Base-by-base conservation (phyloP, 495 filamentous ascomycete species). In the Penicillium tannophilum region DNA sequence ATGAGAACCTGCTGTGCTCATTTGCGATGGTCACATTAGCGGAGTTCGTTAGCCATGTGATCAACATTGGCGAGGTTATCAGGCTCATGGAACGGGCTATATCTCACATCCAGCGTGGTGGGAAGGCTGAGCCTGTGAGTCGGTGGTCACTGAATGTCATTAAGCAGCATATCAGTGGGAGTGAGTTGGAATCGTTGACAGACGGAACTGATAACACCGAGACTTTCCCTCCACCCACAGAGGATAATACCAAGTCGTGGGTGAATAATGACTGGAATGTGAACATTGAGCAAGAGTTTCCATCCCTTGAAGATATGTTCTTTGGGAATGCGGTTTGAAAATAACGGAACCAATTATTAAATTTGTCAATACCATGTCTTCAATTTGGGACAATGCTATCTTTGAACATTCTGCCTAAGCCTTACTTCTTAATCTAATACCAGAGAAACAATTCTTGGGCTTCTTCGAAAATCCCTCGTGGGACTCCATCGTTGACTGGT, bases 391-490 rank as follows among this genome's bases (percentile, higher is more conserved):
- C 26, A 30, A 17, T 14, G 39, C 10, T 26, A 17, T 43, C 26
- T 14, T 5, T 43, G 10, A 36, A 36, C 12, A 36, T 10, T 4
- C 12, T 44, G 14, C 23, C 23, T n/a, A 36, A 52, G 4, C 28
- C 14, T 7, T 14, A 11, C 44, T 11, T 35, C 82, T 74, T 72
- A 71, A 75, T 68, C 73, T 77, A 59, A 93, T 76, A 20, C 84
- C 90, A 45, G 92, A 84, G 60, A 80, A 71, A 65, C 89, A 77
- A 43, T 81, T 84, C 53, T 91, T 63, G 24, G 90, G 90, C 79
- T 93, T 93, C 73, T 89, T 80, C 73, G 92, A 79, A 67, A 93
- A 93, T 0, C 90, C 90, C 73, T 93, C 90, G 55, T 85, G 77
- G 0, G 89, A 91, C 60, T 88, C 77, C 81, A 92, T 76, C 24